These are phyloP conservation scores for Colletotrichum liriopes DNA, from an alignment of 2,329 filamentous ascomycete genomes.

Conservation along the genomic window DNA sequence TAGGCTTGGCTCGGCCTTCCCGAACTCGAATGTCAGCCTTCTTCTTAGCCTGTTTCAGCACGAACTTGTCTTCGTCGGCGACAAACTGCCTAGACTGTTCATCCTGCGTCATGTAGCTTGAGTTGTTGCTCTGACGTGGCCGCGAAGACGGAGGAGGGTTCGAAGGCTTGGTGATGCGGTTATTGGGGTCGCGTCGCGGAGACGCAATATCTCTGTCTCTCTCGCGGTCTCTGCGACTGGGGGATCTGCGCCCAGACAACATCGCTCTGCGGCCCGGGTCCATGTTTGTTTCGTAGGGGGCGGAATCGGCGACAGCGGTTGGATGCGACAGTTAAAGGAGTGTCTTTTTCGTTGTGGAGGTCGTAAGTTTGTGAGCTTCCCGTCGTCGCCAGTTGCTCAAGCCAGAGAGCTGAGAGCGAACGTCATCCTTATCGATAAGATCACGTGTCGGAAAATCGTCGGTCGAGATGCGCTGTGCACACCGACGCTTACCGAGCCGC, in stretches of 20 bases:
- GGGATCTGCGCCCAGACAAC: constrained; percentile 64
- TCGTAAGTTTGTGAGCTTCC: background rate
- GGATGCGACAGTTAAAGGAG: background rate
- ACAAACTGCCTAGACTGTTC: constrained; percentile 88
- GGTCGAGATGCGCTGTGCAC: background rate
- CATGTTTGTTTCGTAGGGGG: constrained; percentile 55
- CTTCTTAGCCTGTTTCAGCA: constrained; percentile 96
- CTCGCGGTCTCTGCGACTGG: constrained; percentile 48
- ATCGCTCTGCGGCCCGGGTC: constrained; percentile 70
- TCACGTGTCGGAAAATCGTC: background rate
- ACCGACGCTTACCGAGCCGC: no score
- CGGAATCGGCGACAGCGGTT: background rate
- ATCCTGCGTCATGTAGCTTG: constrained; percentile 77
- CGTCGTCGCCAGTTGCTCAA: constrained; percentile 17
- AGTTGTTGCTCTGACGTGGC: constrained; percentile 48
- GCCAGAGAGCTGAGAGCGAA: background rate
- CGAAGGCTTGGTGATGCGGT: constrained; percentile 70
- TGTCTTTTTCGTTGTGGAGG: constrained; percentile 18
- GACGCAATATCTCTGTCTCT: constrained; percentile 58
- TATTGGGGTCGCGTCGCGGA: constrained; percentile 69
- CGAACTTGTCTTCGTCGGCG: constrained; percentile 95
- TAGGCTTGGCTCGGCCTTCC: constrained; percentile 90
- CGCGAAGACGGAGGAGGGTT: constrained; percentile 50
- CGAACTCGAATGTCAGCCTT: constrained; percentile 96
- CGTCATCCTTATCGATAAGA: constrained; percentile 27